Evolutionary conservation across 768 basidiomycete species (phyloP), one percentile per base, ranked within the genome.

Genomic region (Trametes villosa): DNA sequence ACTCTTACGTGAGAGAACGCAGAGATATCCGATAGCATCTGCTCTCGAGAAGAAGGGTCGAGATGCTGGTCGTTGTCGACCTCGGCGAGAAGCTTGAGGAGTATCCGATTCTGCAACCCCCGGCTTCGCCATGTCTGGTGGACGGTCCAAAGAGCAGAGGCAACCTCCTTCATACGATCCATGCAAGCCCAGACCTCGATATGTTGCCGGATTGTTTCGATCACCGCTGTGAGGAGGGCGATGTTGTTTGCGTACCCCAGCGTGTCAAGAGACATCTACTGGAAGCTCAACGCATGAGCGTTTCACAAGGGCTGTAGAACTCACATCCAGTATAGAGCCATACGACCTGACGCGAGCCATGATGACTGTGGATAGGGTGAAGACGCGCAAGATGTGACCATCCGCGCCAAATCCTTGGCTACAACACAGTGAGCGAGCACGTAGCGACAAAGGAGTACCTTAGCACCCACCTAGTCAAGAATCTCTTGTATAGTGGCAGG

Each of bases 161-260:
- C 79, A 53, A 93, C 86, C 0, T 68, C 73, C 20, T 76, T 75
- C 61, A 83, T 81, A 12, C 75, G 81, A 66, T 89, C 81, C 86
- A 93, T 90, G 60, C 88, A 90, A 13, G 83, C 82, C 91, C 91
- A 94, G 48, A 92, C 86, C 22, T 83, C 81, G 12, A 83, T 80
- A 66, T 88, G 87, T 8, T 88, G 84, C 60, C 85, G 82, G n/a
- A 94, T 78, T 5, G 85, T 86, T 63, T 89, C 86, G n/a, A 92
- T 80, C 1, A 90, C 81, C 0, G 83, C 82, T 4, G 79, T 77
- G 27, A 92, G 77, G 8, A 86, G 74, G 22, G 87, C 83, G 0
- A 76, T 71, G 33, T 82, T 78, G 5, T 76, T 76, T 2, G 83
- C 78, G 63, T 83, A 78, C 49, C 82, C 80, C 53, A 94, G 73